Evolutionary conservation across 2,329 filamentous ascomycete genomes (phyloP), one percentile per base, ranked within the genome.

Genomic region (Teratosphaeria pseudoeucalypti): DNA sequence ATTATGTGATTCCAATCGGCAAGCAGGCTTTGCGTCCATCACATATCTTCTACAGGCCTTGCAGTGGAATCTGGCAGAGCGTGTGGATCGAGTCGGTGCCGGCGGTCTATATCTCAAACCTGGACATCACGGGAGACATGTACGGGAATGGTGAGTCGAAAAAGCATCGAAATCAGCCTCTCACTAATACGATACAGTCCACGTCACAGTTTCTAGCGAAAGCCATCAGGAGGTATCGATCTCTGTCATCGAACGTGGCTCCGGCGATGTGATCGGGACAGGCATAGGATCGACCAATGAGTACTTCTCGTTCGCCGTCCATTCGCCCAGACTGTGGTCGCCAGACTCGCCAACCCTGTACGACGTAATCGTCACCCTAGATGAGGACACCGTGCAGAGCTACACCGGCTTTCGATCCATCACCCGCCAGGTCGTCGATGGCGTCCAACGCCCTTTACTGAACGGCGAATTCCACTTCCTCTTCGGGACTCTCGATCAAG

Each of bases 1-100:
- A 73, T 5, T 75, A 78, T 60, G 78, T 85, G 11, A 85, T 86
- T 49, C 85, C 86, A 0, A 79, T 87, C 52, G 86, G 86, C 54
- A 71, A 71, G 62, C 69, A 71, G 61, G 69, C 68, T 3, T 60
- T 70, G 83, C 87, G 81, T 67, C 82, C 82, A 0, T 82, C 84
- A 68, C 83, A 81, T 66, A 89, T 89, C 63, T 89, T 87, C 70
- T 89, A 89, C 70, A 83, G 82, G 0, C 83, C 87, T 0, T 89
- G 86, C 73, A 86, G 84, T 52, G 87, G 87, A 9, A 89, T 90
- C 64, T 90, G 87, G 87, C 86, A 89, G 67, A 81, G 80, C 16
- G 86, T 89, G 0, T 90, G 86, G 86, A 75, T 90, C 4, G 83
- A 85, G 68, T 78, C 81, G 16, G 84, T 81, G 0, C 82, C 86